Conservation (phyloP, 345 rosid species). For the Gossypium australe region DNA sequence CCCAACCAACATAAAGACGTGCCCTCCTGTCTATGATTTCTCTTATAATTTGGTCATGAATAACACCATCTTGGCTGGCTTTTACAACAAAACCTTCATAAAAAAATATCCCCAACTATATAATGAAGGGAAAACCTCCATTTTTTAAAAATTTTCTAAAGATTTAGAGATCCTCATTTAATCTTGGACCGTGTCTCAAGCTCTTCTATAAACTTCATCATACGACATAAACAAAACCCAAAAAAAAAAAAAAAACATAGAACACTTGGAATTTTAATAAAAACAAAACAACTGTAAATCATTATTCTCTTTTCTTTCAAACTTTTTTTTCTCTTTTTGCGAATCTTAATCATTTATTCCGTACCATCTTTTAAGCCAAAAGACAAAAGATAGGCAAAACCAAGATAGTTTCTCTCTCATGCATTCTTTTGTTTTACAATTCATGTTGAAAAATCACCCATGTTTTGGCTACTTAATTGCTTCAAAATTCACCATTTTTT, state of each 20-base stretch:
- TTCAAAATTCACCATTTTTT: neutral
- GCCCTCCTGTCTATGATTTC: neutral
- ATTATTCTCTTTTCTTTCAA: neutral
- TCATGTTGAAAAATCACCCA: neutral
- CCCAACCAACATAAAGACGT: neutral
- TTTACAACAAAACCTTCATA: neutral
- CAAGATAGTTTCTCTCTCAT: slow-evolving; percentile 3
- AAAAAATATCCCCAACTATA: too few relatives aligned
- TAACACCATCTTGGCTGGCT: neutral
- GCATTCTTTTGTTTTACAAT: neutral
- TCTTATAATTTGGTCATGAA: neutral
- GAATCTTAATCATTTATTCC: slow-evolving; percentile 19
- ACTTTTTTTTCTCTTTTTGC: neutral
- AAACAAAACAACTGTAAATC: slow-evolving; percentile 11
- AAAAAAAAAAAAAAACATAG: neutral
- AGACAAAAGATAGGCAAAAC: slow-evolving; percentile 21
- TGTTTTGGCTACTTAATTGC: neutral
- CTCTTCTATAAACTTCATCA: neutral
- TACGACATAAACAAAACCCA: neutral
- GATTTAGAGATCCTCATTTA: neutral
- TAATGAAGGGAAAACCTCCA: too few relatives aligned
- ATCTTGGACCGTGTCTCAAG: slow-evolving; percentile 6
- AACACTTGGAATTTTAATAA: neutral
- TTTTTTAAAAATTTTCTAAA: neutral
- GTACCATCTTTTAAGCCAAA: slow-evolving; percentile 16